Conservation (phyloP, 129 eudicot genomes). For the Chrysanthemum seticuspe region DNA sequence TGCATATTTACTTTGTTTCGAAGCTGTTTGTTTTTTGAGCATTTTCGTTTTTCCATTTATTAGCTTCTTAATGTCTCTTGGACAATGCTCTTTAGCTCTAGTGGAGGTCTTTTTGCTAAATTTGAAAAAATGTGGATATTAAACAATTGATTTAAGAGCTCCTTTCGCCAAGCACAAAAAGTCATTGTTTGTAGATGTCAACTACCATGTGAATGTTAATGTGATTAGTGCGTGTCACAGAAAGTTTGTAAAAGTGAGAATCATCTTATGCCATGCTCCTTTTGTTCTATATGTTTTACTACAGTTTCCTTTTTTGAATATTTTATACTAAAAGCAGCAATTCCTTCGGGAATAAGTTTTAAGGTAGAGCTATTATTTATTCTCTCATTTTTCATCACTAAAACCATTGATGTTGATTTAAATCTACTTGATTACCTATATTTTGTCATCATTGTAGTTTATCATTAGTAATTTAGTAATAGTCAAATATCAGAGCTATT, state of each 20-base stretch:
- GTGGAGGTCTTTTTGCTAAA: no score
- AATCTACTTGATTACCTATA: background rate
- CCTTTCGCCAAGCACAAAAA: no score
- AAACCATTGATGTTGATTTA: background rate
- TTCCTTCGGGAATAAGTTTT: no score
- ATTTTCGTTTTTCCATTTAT: background rate
- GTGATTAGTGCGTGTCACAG: background rate
- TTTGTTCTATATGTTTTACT: background rate
- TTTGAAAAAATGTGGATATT: no score
- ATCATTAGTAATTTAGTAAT: background rate
- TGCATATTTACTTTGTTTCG: slow-evolving; percentile 5
- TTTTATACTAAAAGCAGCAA: background rate
- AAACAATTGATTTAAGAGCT: no score
- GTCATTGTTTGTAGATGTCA: background rate
- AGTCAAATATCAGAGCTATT: background rate
- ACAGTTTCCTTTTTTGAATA: background rate
- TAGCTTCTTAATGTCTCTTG: no score
- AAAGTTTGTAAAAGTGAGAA: no score
- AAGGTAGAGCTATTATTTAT: background rate
- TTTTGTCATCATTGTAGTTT: background rate
- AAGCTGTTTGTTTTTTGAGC: background rate
- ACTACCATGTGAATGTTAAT: background rate
- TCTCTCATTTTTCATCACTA: background rate
- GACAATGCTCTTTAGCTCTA: no score
- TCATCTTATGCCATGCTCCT: slow-evolving; percentile 6